Base-by-base conservation (phyloP, 2,329 filamentous ascomycete genomes). In the Cryoendolithus antarcticus region DNA sequence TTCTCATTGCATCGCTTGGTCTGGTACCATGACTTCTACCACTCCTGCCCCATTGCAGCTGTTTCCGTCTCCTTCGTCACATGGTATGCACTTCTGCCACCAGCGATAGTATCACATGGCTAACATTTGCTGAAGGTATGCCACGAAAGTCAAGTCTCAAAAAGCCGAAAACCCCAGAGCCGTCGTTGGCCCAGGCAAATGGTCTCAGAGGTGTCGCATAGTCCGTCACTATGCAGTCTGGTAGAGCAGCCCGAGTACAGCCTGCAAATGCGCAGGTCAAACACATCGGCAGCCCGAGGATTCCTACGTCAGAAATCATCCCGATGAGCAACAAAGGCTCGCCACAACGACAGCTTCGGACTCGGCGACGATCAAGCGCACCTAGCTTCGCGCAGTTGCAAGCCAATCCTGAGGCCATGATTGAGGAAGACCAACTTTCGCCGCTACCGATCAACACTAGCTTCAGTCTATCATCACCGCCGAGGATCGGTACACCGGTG, bases 141-240 rank as follows among this genome's bases (percentile, higher is more conserved):
- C 44, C 49, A 31, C 44, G 46, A 21, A 49, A 44, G 35, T 44
- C 37, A 7, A 50, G 45, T 29, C 34, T 49, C 30, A 46, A 44
- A 27, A 45, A 47, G 32, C 32, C 34, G 11, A 33, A 32, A 28
- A 31, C 35, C 30, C 21, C 40, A n/a, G 41, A 36, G 4, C 24
- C 40, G 24, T 37, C 34, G 24, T 13, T 37, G 8, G 32, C 37
- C 12, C 30, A 35, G 29, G 37, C 35, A 8, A 38, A 48, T 29
- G 40, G 5, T 19, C 15, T 55, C n/a, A 48, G 47, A 42, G 52
- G 53, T 24, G 47, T 57, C 15, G 49, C 53, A 7, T 46, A 55
- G 28, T 51, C 53, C 34, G 47, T 56, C 36, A 44, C 46, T 7
- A 37, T 45, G 6, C 38, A 40, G 9, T 39, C 41, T 13, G 40